Evolutionary conservation across 1,139 yeast species (phyloP), one percentile per base, ranked within the genome.

Genomic region (Taiozyma sp.): DNA sequence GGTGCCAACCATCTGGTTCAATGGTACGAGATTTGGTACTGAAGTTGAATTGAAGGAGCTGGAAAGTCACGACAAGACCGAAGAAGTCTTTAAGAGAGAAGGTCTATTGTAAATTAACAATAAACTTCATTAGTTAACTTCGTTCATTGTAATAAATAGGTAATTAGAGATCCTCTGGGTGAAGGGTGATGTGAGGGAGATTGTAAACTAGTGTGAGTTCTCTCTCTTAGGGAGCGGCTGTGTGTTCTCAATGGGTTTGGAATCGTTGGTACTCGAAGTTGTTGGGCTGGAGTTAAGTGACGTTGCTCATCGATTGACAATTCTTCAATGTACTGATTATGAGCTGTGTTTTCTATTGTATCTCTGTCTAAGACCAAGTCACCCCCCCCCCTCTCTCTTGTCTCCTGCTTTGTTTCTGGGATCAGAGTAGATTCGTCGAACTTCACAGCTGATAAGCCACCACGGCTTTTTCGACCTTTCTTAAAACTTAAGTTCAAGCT

Each of bases 1-100:
- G 79, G 85, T 85, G 35, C 93, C 93, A 24, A 80, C 87, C 8
- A 72, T 84, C 28, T 83, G 82, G 61, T 77, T 82, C 60, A 74
- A 82, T 54, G 88, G 88, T n/a, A 70, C 76, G 54, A 71, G 71
- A 49, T 79, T 81, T 66, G 87, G 85, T 28, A 79, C 81, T 24
- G 88, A 83, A 58, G 67, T 69, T 50, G 77, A 79, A 48, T 68
- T 83, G 58, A 77, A 76, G 55, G 57, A 58, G 34, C 70, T 74
- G 62, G 80, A 76, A 58, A 66, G 68, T 21, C 61, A 64, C 3
- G 83, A 74, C 45, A 59, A 67, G 43, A 71, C 82, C 34, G 72
- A 73, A 45, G 62, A 63, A 8, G 71, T 70, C 42, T 76, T 81
- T 57, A 69, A 67, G 49, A 67, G 68, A 46, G 73, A 69, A 47